Evolutionary conservation across 345 rosid genomes (phyloP).

Genomic region (Xanthoceras sorbifolium): DNA sequence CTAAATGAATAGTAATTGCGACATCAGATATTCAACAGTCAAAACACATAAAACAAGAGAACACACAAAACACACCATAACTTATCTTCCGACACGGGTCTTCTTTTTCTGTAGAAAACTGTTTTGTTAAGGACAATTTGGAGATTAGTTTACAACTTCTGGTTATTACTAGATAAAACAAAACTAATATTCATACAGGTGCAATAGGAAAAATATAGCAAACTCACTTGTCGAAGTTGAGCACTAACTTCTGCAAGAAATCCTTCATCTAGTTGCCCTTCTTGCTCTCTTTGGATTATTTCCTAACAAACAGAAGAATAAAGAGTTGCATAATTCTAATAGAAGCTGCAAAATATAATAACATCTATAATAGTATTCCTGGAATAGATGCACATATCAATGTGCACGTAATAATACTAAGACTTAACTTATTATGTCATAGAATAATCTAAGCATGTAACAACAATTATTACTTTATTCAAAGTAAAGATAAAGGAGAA

Average conservation of each 20-base stretch:
- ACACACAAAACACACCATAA: background rate
- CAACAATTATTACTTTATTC: background rate
- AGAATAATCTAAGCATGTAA: background rate
- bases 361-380: background rate
- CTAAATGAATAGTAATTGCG: background rate
- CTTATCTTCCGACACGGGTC: background rate
- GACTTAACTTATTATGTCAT: background rate
- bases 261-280: constrained; percentile 88
- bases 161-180: constrained; percentile 5
- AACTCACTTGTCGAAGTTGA: constrained; percentile 78
- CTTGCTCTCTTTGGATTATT: constrained; percentile 66
- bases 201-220: background rate
- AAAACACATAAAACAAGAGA: background rate
- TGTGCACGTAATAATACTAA: background rate
- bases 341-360: constrained; percentile 3
- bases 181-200: constrained; percentile 3
- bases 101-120: background rate
- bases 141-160: background rate
- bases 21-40: background rate
- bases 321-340: background rate
- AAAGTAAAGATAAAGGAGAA: background rate
- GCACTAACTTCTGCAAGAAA: constrained; percentile 92
- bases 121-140: background rate
- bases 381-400: background rate
- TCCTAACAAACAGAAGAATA: constrained; percentile 42